Base-by-base conservation (phyloP, 2,329 filamentous ascomycete genomes). In the Penicillium crustosum region DNA sequence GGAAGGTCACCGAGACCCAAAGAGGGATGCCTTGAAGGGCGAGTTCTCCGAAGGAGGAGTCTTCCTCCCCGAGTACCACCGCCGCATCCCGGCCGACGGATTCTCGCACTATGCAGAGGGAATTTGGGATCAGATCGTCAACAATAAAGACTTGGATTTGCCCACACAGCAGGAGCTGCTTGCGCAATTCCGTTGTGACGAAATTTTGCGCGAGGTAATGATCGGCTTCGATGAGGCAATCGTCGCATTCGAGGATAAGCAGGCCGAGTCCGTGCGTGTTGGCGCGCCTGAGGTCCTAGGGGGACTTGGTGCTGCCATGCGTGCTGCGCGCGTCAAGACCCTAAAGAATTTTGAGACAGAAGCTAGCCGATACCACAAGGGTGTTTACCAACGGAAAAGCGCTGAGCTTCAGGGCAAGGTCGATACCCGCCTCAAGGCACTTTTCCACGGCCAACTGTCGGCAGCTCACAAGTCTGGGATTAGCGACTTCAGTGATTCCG, bases 71-170 rank as follows among this genome's bases (percentile, higher is more conserved):
- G 93, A 97, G 68, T 99, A 99, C 73, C 94, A 99, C 77, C 85
- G 94, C 60, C 85, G 94, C 57, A 99, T 99, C 62, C 94, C 94
- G 12, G 94, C 94, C 10, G 94, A 99, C 74, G 94, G 94, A n/a
- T 94, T 97, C 72, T 90, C 93, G 0, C 83, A 92, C 59, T 99
- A 99, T 68, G 93, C 94, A 0, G 87, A 94, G 72, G 91, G 93
- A 41, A 86, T 99, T 44, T 99, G 94, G 94, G 93, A 97, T 69
- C 93, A 97, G 77, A 99, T 99, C 71, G 93, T 96, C 68, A 90
- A 93, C 80, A 99, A 99, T 82, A 99, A 99, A 77, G 94, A 99
- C 70, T 82, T 99, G 54, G 94, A 99, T 76, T 78, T 99, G 58
- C 94, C 94, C 4, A 97, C 94, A 0, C 94, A 99, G 73, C 94